These are phyloP conservation scores for Hypoxylon perforatum DNA, from an alignment of 495 filamentous ascomycete species.

Conservation along the genomic window DNA sequence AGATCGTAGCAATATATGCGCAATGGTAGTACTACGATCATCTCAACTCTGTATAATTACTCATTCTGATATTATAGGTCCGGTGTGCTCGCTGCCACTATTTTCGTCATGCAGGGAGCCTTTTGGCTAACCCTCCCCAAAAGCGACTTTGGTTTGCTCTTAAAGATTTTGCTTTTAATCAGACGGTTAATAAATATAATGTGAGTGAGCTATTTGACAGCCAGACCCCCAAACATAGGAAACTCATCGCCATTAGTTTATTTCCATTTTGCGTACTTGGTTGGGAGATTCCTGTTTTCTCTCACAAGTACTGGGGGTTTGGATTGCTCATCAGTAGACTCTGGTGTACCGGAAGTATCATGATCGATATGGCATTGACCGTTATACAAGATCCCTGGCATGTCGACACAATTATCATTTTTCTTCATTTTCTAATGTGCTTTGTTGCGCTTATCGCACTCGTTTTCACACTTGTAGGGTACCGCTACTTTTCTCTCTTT, in stretches of 20 bases:
- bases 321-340: not conserved
- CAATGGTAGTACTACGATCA: slow-evolving; percentile 28
- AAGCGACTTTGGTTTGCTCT: not conserved
- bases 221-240: not conserved
- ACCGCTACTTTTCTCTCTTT: not conserved
- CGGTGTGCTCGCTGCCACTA: slow-evolving; percentile 9
- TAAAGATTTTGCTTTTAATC: too few species aligned
- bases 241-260: not conserved
- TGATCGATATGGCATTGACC: not conserved
- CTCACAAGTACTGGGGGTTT: not conserved
- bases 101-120: slow-evolving; percentile 6
- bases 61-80: slow-evolving; percentile 9
- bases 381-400: too few species aligned
- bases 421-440: not conserved
- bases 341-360: not conserved
- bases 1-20: slow-evolving; percentile 23
- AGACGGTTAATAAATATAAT: not conserved
- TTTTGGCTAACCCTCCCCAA: slow-evolving; percentile 3
- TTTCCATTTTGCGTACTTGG: not conserved
- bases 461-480: not conserved
- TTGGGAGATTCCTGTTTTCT: not conserved
- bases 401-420: not conserved
- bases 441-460: not conserved
- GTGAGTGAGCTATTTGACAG: not conserved
- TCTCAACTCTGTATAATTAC: not conserved